phyloP scores from a whole-genome alignment of 495 filamentous ascomycete species.

The Pyrenopolyporus hunteri region DNA sequence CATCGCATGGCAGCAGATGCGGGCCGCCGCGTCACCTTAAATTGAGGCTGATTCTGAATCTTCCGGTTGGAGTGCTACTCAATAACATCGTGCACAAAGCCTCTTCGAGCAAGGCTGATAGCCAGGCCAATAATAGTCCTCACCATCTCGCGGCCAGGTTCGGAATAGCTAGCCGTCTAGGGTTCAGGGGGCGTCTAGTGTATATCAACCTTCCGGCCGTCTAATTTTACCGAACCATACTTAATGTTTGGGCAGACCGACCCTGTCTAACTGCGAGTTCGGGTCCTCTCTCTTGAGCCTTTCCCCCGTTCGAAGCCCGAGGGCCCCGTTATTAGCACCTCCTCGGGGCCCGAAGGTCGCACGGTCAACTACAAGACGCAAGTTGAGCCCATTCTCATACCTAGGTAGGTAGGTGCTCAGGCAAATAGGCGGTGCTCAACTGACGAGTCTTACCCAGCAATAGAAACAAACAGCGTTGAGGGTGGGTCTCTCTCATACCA shows the following conservation, averaged over 20 bases:
- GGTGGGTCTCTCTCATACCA: constrained; percentile 27
- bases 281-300: constrained; percentile 9
- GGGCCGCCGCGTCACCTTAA: constrained; percentile 30
- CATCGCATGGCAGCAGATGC: constrained; percentile 28
- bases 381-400: neutral
- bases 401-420: neutral
- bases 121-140: constrained; percentile 16
- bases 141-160: constrained; percentile 12
- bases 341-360: constrained; percentile 5
- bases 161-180: constrained; percentile 33
- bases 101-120: constrained; percentile 38
- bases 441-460: constrained; percentile 17
- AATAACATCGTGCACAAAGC: constrained; percentile 23
- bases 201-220: constrained; percentile 31
- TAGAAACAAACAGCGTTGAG: constrained; percentile 16
- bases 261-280: constrained; percentile 25
- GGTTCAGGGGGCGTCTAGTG: constrained; percentile 22
- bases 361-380: neutral
- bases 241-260: constrained; percentile 12
- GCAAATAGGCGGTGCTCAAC: constrained; percentile 18
- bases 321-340: constrained; percentile 14
- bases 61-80: constrained; percentile 33
- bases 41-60: constrained; percentile 41
- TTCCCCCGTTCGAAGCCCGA: constrained; percentile 24
- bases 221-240: constrained; percentile 41